Percentiles rank a stretch among this genome's conserved stretches.
Conservation (phyloP, 164 flowering plant genomes). For the Cinnamomum micranthum region DNA sequence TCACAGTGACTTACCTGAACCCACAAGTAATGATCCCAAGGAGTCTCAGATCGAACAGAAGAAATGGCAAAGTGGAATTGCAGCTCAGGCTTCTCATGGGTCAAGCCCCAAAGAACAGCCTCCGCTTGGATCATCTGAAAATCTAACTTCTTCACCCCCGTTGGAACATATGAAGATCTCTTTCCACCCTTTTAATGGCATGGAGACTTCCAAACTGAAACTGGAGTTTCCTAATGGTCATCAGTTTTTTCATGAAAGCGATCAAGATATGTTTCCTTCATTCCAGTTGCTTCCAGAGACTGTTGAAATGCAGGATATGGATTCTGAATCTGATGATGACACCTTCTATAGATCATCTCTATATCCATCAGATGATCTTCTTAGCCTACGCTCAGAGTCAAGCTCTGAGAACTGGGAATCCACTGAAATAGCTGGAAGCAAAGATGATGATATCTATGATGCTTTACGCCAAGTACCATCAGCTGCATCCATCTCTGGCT, state of each 20-base stretch:
- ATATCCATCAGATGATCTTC: slow-evolving; percentile 54
- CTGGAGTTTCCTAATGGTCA: slow-evolving; percentile 60
- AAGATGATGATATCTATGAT: slow-evolving; percentile 48
- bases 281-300: slow-evolving; percentile 77
- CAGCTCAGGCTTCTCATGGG: slow-evolving; percentile 22
- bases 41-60: slow-evolving; percentile 19
- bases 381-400: slow-evolving; percentile 55
- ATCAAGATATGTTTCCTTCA: slow-evolving; percentile 60
- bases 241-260: slow-evolving; percentile 28
- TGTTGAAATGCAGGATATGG: slow-evolving; percentile 31
- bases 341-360: slow-evolving; percentile 79
- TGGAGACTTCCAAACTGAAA: slow-evolving; percentile 53
- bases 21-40: slow-evolving; percentile 15
- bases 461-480: slow-evolving; percentile 46
- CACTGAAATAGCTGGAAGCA: slow-evolving; percentile 37
- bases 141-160: slow-evolving; percentile 63
- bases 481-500: slow-evolving; percentile 41
- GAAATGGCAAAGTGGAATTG: slow-evolving; percentile 11
- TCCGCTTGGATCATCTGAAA: slow-evolving; percentile 28
- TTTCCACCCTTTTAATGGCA: slow-evolving; percentile 54
- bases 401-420: slow-evolving; percentile 82
- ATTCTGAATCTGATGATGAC: slow-evolving; percentile 75
- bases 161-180: slow-evolving; percentile 86
- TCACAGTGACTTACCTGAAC: slow-evolving; percentile 26
- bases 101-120: slow-evolving; percentile 21